These are phyloP conservation scores for Leishmania turanica DNA, from an alignment of 208 protist species.

Conservation along the genomic window DNA sequence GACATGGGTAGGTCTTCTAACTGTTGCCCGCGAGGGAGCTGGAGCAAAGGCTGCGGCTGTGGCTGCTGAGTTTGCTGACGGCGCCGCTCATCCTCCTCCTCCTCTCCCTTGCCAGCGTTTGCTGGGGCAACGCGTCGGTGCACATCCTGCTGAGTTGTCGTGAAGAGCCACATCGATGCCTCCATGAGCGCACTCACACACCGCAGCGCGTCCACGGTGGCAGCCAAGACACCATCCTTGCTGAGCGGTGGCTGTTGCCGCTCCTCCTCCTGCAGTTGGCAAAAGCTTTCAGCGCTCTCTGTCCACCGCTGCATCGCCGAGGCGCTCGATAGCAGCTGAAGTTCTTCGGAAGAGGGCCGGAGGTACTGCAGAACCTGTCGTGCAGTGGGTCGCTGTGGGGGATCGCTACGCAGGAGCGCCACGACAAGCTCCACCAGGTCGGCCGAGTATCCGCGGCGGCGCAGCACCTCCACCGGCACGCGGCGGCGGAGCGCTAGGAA, in stretches of 20 bases:
- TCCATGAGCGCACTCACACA: slow-evolving; percentile 35
- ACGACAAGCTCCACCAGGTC: slow-evolving; percentile 54
- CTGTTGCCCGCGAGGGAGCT: neutral
- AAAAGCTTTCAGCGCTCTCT: slow-evolving; percentile 12
- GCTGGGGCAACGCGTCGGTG: neutral
- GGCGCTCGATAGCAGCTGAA: slow-evolving; percentile 27
- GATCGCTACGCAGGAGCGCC: slow-evolving; percentile 55
- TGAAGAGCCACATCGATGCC: slow-evolving; percentile 30
- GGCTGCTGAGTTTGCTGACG: slow-evolving; percentile 1
- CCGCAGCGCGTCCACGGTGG: slow-evolving; percentile 18
- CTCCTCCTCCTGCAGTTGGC: neutral
- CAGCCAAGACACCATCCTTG: neutral
- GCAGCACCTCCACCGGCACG: slow-evolving; percentile 48
- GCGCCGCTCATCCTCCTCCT: slow-evolving; percentile 14
- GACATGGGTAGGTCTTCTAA: slow-evolving; percentile 21
- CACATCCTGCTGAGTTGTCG: slow-evolving; percentile 28
- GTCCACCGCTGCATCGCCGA: slow-evolving; percentile 38
- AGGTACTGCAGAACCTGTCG: slow-evolving; percentile 67
- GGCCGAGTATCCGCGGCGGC: slow-evolving; percentile 60
- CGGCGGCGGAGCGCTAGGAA: slow-evolving; percentile 65
- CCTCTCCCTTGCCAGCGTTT: neutral
- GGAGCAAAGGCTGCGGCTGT: neutral
- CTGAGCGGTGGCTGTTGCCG: slow-evolving; percentile 4
- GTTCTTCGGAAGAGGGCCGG: slow-evolving; percentile 44
- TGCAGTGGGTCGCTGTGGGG: slow-evolving; percentile 64